Evolutionary conservation across 2,329 filamentous ascomycete genomes (phyloP).

Genomic region (Colletotrichum orchidophilum): DNA sequence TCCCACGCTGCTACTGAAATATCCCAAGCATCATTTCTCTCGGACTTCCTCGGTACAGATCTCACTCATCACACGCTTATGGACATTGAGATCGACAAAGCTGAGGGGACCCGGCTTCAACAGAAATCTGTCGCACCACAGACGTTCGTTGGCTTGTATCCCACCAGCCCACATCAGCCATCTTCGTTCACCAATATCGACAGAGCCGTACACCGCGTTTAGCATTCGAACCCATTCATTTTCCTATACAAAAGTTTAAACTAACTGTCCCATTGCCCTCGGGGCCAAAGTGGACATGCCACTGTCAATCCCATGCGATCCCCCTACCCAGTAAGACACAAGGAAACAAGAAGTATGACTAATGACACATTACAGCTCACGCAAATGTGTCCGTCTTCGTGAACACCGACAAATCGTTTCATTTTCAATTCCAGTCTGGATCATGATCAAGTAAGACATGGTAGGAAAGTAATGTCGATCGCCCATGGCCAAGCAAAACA

Average conservation of each 20-base stretch:
- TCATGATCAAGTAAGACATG: background rate
- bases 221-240: background rate
- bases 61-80: background rate
- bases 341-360: background rate
- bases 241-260: background rate
- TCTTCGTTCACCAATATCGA: background rate
- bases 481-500: background rate
- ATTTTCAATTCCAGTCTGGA: slow-evolving; percentile 2
- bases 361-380: slow-evolving; percentile 14
- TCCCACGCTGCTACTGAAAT: background rate
- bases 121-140: background rate
- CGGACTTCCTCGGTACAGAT: background rate
- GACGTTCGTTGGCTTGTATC: too few relatives aligned
- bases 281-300: background rate
- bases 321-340: background rate
- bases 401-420: background rate
- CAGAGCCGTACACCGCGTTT: background rate
- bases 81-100: background rate
- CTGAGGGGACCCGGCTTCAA: background rate
- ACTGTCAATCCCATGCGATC: background rate
- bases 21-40: background rate
- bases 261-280: background rate
- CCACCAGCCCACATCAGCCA: too few relatives aligned
- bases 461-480: background rate
- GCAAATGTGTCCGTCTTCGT: slow-evolving; percentile 3